phyloP scores from a whole-genome alignment of 352 stramenopile genomes.

The Phytophthora nicotianae region DNA sequence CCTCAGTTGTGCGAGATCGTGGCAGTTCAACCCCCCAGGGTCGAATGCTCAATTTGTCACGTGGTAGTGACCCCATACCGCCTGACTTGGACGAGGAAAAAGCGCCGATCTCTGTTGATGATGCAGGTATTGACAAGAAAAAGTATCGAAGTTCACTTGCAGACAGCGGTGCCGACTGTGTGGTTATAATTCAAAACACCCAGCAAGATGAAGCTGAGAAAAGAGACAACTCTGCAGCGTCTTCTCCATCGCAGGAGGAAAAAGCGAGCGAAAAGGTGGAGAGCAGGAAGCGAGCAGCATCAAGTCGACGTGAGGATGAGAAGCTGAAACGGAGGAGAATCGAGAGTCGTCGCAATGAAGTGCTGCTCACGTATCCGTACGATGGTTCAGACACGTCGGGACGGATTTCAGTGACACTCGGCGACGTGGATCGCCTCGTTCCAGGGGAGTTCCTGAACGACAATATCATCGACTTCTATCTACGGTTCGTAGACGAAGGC shows the following conservation, averaged over 20 bases:
- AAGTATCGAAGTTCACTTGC: background rate
- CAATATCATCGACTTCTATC: constrained; percentile 93
- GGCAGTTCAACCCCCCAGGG: background rate
- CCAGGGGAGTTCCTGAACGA: constrained; percentile 94
- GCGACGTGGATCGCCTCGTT: constrained; percentile 88
- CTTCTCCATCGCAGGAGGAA: constrained; percentile 14
- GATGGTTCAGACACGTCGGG: constrained; percentile 51
- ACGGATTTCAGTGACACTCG: constrained; percentile 76
- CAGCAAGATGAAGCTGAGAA: constrained; percentile 10
- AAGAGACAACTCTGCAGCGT: background rate
- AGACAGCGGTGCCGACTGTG: background rate
- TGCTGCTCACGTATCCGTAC: constrained; percentile 69
- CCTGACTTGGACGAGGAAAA: constrained; percentile 23
- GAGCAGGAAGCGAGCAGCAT: constrained; percentile 25
- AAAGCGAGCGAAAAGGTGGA: constrained; percentile 16
- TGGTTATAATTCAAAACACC: constrained; percentile 16
- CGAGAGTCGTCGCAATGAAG: constrained; percentile 44
- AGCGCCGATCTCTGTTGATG: constrained; percentile 22
- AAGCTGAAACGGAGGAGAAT: constrained; percentile 29
- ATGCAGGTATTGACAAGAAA: constrained; percentile 3
- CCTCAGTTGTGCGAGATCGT: constrained; percentile 7
- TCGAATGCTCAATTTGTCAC: constrained; percentile 26
- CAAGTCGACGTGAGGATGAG: constrained; percentile 25
- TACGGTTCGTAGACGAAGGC: constrained; percentile 54
- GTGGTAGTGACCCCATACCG: constrained; percentile 10